phyloP scores from a whole-genome alignment of 176 grass and related monocot species.

The Ampelocalamus luodianensis region DNA sequence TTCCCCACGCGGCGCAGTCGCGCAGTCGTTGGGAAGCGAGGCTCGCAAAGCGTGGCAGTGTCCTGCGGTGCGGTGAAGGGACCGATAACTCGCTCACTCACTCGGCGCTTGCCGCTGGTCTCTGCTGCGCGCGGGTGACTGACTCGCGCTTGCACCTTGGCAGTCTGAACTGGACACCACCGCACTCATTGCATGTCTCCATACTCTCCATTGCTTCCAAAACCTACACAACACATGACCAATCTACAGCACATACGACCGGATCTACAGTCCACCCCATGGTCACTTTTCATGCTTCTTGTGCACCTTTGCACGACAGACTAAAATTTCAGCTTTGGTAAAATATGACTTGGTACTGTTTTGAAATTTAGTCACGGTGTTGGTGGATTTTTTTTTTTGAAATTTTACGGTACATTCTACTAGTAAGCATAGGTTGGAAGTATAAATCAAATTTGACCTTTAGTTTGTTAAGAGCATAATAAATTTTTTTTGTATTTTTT shows the following conservation, averaged over 20 bases:
- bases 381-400: no score
- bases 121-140: not conserved
- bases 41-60: constrained; percentile 25
- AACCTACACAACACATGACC: not conserved
- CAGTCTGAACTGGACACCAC: not conserved
- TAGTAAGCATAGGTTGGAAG: no score
- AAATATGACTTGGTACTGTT: not conserved
- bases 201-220: not conserved
- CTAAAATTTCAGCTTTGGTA: not conserved
- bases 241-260: not conserved
- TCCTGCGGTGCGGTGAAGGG: constrained; percentile 1
- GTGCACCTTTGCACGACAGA: not conserved
- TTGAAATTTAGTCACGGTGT: not conserved
- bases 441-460: no score
- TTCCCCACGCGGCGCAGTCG: not conserved
- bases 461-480: no score
- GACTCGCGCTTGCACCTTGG: not conserved
- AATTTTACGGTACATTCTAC: no score
- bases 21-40: not conserved
- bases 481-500: no score
- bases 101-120: not conserved
- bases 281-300: not conserved
- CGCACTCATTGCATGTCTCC: not conserved
- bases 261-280: not conserved
- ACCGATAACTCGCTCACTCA: not conserved